Evolutionary conservation across 352 stramenopile genomes (phyloP), one percentile per base, ranked within the genome.

Genomic region (Globisporangium paddicum): DNA sequence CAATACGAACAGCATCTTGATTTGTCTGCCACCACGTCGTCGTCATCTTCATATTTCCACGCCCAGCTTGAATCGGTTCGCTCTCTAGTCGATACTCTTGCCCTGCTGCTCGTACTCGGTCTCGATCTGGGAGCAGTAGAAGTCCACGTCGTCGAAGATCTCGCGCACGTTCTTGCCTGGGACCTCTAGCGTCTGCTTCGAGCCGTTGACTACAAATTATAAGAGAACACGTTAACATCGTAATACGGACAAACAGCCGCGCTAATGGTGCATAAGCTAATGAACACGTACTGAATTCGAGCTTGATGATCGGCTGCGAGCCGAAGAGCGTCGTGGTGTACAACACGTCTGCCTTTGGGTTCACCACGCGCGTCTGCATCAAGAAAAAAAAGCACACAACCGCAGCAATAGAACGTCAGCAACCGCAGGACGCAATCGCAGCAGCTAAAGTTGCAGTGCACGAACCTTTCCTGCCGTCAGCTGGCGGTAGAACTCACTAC

Each of bases 401-500:
- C 35, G 28, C 2, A 13, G 28, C 5, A 40, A 52, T 38, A 40
- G 8, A 40, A n/a, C 16, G 9, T 19, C 47, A 28, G 2, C 10
- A n/a, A 5, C 26, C 23, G 8, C 28, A 35, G 9, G 25, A 11
- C 45, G 5, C 41, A 25, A 5, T 40, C 1, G 16, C 3, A 34
- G 35, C 32, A 19, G 3, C n/a, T 23, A 1, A 1, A n/a, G 28
- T 8, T 18, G 18, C 18, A n/a, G 23, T 11, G 25, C 30, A 32
- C 68, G 41, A 50, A 91, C 82, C 79, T 95, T 95, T 51, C 77
- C 66, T 2, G 85, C 85, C 30, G 71, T 82, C 75, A 95, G 59
- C 63, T 95, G 85, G 52, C 85, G 77, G 70, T 89, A 92, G 67
- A 95, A 93, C 71, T 95, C 85, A 68, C 85, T 93, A 60, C 16